phyloP scores from a whole-genome alignment of 2,329 filamentous ascomycete genomes.

The Acarospora socialis region DNA sequence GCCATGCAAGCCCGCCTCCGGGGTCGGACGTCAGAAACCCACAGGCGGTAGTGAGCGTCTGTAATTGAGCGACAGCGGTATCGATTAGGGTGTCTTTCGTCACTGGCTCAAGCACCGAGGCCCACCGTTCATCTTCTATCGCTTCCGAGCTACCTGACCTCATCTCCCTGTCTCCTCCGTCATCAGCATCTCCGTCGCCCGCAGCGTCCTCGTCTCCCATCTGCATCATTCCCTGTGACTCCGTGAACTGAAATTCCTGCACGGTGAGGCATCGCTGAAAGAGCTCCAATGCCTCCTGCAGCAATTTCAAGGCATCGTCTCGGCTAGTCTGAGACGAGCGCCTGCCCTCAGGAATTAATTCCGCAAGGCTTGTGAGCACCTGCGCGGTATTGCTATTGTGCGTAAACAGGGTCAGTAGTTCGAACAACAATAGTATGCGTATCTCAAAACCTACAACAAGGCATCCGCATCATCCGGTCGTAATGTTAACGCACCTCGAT shows the following conservation, averaged over 20 bases:
- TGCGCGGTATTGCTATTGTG: slow-evolving; percentile 48
- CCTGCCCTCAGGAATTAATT: slow-evolving; percentile 41
- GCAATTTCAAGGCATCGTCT: slow-evolving; percentile 34
- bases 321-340: slow-evolving; percentile 28
- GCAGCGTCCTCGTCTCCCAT: slow-evolving; percentile 11
- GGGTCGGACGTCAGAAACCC: slow-evolving; percentile 32
- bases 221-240: slow-evolving; percentile 24
- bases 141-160: slow-evolving; percentile 17
- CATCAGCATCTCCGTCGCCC: slow-evolving; percentile 6
- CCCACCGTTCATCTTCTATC: slow-evolving; percentile 43
- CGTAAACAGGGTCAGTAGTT: slow-evolving; percentile 1
- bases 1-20: slow-evolving; percentile 36
- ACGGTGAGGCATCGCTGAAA: slow-evolving; percentile 42
- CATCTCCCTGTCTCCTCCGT: slow-evolving; percentile 10
- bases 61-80: slow-evolving; percentile 51
- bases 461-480: slow-evolving; percentile 51
- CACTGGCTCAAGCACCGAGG: slow-evolving; percentile 51
- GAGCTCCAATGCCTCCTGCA: slow-evolving; percentile 48
- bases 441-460: slow-evolving; percentile 35
- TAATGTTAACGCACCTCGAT: slow-evolving; percentile 45
- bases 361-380: slow-evolving; percentile 51
- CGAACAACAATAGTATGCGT: not conserved
- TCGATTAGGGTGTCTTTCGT: slow-evolving; percentile 52
- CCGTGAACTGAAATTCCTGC: slow-evolving; percentile 36
- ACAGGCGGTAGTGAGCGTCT: slow-evolving; percentile 37